Base-by-base conservation (phyloP, 805 yeast genomes). In the Pichia exigua region DNA sequence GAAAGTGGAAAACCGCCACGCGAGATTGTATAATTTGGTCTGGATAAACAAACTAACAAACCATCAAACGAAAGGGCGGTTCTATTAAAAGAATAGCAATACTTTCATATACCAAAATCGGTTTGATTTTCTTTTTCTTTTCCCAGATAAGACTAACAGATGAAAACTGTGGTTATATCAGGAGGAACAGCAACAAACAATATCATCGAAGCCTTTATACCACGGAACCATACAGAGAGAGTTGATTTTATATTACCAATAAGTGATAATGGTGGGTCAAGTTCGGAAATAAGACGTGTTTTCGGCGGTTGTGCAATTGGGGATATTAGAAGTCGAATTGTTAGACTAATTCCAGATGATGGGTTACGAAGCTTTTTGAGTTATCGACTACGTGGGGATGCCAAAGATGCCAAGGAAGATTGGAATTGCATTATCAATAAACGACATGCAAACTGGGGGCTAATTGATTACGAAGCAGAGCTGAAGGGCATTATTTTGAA, bases 261-360 rank as follows among this genome's bases (percentile, higher is more conserved):
- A 17, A 81, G 87, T 46, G 98, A 91, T 65, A 91, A 91, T 63
- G 98, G 98, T 18, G 97, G 97, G 0, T 90, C 97, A 2, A 88
- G 97, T 0, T 84, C 95, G 27, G 97, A 91, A 66, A 77, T 91
- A 24, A 74, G 90, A 7, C 69, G 97, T 15, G 87, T 89, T 1
- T 73, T 91, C 18, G 96, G 96, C 2, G 97, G 98, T 0, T 96
- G 96, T 3, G 97, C 97, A 0, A 88, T 91, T 49, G 98, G 98
- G 2, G 98, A 91, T 63, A 75, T 91, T 2, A 71, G 97, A 46
- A 87, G 96, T 0, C 67, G 98, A 51, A 74, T 90, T 28, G 86
- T 89, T 0, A 69, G 91, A 49, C 68, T 91, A 52, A 83, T 88
- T 38, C 85, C 89, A 1, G 70, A 74, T 27, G 71, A 72, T 44